Base-by-base conservation (phyloP, 495 filamentous ascomycete genomes). In the Penicillium coprophilum region DNA sequence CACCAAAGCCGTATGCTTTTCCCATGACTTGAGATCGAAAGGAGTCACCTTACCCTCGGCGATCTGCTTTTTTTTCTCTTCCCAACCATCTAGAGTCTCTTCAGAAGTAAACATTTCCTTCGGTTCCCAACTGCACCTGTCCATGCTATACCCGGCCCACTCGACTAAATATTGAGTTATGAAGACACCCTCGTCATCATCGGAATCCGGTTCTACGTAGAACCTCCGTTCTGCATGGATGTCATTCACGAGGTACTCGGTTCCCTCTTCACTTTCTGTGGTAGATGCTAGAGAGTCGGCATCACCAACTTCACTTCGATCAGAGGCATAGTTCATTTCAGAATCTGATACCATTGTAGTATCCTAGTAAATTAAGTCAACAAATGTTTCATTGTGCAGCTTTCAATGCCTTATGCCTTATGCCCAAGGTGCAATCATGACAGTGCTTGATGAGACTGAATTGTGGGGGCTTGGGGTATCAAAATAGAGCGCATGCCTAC, bases 71-170 rank as follows among this genome's bases (percentile, higher is more conserved):
- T 83, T 83, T 6, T 71, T 79, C n/a, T 73, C 63, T 9, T 74
- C 66, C 87, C 87, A 91, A 4, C 76, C 73, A 0, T 49, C 24
- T 1, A 82, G 64, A 6, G 83, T 74, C n/a, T 69, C 63, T 0
- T 73, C 69, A 13, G 74, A 66, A 20, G 78, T 66, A 36, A 91
- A 80, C 44, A 77, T 69, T 0, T 77, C 65, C n/a, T 63, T 63
- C 0, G 86, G 82, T 57, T 90, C 87, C 88, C 87, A 92, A 3
- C 80, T 84, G 48, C 80, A 71, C 43, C 83, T 62, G 9, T 82
- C 60, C 10, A 83, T 50, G 2, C 73, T 67, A 53, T 88, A 91
- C 17, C 73, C 79, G 23, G 75, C 75, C 88, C 88, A 92, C 53
- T 80, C 75, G 23, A 90, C 79, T 4, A 91, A 74, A 61, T 85